These are phyloP conservation scores for Cercophora scortea DNA, from an alignment of 495 filamentous ascomycete species.

Conservation along the genomic window DNA sequence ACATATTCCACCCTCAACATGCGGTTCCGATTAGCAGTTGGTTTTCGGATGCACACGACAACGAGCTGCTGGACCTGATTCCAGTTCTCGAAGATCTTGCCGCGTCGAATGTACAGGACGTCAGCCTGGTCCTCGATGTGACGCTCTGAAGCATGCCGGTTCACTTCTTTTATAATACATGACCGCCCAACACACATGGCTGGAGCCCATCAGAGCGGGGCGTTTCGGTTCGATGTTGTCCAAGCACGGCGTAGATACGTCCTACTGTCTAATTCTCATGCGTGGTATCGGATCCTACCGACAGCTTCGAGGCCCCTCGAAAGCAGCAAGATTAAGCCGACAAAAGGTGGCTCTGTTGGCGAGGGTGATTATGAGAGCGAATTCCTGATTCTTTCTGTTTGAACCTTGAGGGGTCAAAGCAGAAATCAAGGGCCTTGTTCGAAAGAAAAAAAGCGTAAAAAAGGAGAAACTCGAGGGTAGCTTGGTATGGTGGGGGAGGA, in stretches of 20 bases:
- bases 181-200: slow-evolving; percentile 2
- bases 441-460: neutral
- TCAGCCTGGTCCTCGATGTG: slow-evolving; percentile 96
- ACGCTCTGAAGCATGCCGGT: slow-evolving; percentile 56
- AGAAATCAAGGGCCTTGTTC: neutral
- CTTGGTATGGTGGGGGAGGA: neutral
- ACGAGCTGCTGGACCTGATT: slow-evolving; percentile 96
- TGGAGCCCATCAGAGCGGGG: slow-evolving; percentile 37
- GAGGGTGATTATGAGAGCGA: neutral
- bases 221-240: slow-evolving; percentile 21
- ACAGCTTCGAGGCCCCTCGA: neutral
- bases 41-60: slow-evolving; percentile 99
- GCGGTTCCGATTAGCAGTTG: slow-evolving; percentile 99
- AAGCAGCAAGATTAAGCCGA: neutral
- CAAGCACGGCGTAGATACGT: neutral
- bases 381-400: neutral
- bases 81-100: slow-evolving; percentile 98
- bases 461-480: neutral
- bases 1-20: slow-evolving; percentile 99
- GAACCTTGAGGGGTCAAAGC: neutral
- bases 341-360: neutral
- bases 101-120: slow-evolving; percentile 77
- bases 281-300: neutral
- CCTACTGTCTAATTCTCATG: neutral
- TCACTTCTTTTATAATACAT: slow-evolving; percentile 19